These are phyloP conservation scores for Pseudogymnoascus sp. DNA, from an alignment of 2,329 filamentous ascomycete genomes.

Conservation along the genomic window DNA sequence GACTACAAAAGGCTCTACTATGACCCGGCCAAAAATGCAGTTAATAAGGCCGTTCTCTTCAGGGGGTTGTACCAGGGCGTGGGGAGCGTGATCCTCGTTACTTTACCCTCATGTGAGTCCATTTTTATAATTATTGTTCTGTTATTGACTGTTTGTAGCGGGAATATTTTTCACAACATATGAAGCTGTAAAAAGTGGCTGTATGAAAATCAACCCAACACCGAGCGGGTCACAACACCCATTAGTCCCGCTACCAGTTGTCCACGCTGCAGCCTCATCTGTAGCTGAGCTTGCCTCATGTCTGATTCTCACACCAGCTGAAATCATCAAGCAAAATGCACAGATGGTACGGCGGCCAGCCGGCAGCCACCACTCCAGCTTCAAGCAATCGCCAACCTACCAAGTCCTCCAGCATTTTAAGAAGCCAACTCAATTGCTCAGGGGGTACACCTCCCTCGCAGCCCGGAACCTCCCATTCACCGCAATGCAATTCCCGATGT, in stretches of 20 bases:
- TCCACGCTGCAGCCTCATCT: slow-evolving; percentile 66
- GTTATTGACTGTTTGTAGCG: slow-evolving; percentile 39
- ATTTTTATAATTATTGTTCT: neutral
- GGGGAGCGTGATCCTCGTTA: slow-evolving; percentile 75
- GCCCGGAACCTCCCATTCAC: slow-evolving; percentile 82
- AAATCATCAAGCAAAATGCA: slow-evolving; percentile 89
- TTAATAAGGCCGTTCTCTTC: slow-evolving; percentile 49
- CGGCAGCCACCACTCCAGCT: slow-evolving; percentile 33
- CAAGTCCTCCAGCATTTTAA: slow-evolving; percentile 48
- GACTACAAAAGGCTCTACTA: slow-evolving; percentile 62
- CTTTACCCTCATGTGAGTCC: slow-evolving; percentile 67
- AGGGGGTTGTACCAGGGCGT: slow-evolving; percentile 80
- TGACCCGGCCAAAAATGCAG: slow-evolving; percentile 43
- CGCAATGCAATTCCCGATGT: slow-evolving; percentile 79
- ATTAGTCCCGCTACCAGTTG: slow-evolving; percentile 57
- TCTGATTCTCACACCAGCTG: slow-evolving; percentile 76
- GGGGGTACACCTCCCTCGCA: slow-evolving; percentile 72
- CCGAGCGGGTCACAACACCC: slow-evolving; percentile 46
- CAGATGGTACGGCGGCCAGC: slow-evolving; percentile 57
- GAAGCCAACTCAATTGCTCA: slow-evolving; percentile 48
- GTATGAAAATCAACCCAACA: slow-evolving; percentile 43
- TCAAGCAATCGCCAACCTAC: slow-evolving; percentile 40
- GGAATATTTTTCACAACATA: slow-evolving; percentile 88
- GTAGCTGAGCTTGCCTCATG: slow-evolving; percentile 77
- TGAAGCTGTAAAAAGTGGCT: slow-evolving; percentile 60